Percentiles rank a stretch among this genome's conserved stretches.
phyloP scores from a whole-genome alignment of 768 basidiomycete genomes.

The Leccinum subgranulosum region DNA sequence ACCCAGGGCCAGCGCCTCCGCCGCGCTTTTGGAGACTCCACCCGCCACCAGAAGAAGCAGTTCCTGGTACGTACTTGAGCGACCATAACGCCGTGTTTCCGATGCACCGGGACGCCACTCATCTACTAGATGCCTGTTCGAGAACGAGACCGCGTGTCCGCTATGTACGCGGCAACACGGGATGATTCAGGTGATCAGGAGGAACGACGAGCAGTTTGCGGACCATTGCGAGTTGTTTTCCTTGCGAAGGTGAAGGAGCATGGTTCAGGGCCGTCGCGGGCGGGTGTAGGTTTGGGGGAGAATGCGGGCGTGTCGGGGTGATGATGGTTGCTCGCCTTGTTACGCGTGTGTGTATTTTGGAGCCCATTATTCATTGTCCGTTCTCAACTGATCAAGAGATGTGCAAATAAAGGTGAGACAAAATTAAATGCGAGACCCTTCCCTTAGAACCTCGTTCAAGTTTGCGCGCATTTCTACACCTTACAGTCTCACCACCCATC shows the following conservation, averaged over 20 bases:
- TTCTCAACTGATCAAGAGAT: too few species aligned
- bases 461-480: too few species aligned
- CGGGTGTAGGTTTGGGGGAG: slow-evolving; percentile 29
- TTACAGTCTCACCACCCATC: too few species aligned
- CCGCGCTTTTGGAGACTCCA: slow-evolving; percentile 27
- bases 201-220: slow-evolving; percentile 79
- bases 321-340: not conserved
- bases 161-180: slow-evolving; percentile 84
- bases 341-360: too few species aligned
- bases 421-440: too few species aligned
- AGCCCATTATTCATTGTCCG: too few species aligned
- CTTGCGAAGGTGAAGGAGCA: slow-evolving; percentile 67
- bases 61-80: slow-evolving; percentile 48
- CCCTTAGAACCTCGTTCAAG: too few species aligned
- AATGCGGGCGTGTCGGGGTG: slow-evolving; percentile 1
- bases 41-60: slow-evolving; percentile 31
- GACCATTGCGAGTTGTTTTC: slow-evolving; percentile 77
- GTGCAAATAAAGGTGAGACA: too few species aligned
- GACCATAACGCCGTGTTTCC: slow-evolving; percentile 49
- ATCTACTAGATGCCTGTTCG: slow-evolving; percentile 77
- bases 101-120: slow-evolving; percentile 15
- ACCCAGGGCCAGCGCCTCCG: slow-evolving; percentile 42
- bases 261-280: slow-evolving; percentile 67
- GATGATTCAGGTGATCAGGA: slow-evolving; percentile 84
- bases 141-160: slow-evolving; percentile 88